Evolutionary conservation across 2,329 filamentous ascomycete species (phyloP).

Genomic region (Xylariaceae sp.): DNA sequence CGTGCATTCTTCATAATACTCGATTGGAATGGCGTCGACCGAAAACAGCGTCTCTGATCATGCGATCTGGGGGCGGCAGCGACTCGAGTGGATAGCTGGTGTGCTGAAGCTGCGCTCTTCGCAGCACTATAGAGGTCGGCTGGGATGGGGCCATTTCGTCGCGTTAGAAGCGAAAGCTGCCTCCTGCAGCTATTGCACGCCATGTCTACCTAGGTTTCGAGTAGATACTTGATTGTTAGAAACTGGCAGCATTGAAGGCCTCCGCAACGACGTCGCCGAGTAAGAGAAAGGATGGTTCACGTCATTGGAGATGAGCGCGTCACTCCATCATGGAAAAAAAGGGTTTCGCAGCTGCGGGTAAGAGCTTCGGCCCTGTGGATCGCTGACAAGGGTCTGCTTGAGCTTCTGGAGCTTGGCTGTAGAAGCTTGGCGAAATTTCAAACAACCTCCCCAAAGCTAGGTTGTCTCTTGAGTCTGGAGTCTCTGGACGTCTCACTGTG

Average conservation of each 20-base stretch:
- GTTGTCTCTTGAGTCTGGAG: neutral
- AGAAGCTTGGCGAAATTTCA: constrained; percentile 6
- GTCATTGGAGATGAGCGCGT: constrained; percentile 20
- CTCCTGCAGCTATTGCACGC: constrained; percentile 49
- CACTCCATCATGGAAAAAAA: constrained; percentile 11
- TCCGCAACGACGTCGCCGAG: neutral
- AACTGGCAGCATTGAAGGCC: constrained; percentile 9
- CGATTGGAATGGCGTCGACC: constrained; percentile 33
- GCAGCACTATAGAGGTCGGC: constrained; percentile 18
- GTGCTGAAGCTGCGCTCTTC: constrained; percentile 9
- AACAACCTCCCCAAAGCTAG: neutral
- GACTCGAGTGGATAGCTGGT: constrained; percentile 8
- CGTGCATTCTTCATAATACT: constrained; percentile 30
- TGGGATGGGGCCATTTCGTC: constrained; percentile 19
- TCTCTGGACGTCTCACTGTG: no score
- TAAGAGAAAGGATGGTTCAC: constrained; percentile 15
- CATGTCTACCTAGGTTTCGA: constrained; percentile 33
- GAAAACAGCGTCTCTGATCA: constrained; percentile 35
- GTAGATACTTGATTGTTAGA: neutral
- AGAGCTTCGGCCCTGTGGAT: constrained; percentile 6
- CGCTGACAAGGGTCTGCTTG: neutral
- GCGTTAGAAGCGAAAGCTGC: constrained; percentile 35
- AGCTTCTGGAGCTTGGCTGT: constrained; percentile 4
- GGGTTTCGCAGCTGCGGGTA: neutral
- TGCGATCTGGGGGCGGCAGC: constrained; percentile 7